These are phyloP conservation scores for Setaria italica DNA, from an alignment of 202 grass and related monocot genomes.

Conservation along the genomic window DNA sequence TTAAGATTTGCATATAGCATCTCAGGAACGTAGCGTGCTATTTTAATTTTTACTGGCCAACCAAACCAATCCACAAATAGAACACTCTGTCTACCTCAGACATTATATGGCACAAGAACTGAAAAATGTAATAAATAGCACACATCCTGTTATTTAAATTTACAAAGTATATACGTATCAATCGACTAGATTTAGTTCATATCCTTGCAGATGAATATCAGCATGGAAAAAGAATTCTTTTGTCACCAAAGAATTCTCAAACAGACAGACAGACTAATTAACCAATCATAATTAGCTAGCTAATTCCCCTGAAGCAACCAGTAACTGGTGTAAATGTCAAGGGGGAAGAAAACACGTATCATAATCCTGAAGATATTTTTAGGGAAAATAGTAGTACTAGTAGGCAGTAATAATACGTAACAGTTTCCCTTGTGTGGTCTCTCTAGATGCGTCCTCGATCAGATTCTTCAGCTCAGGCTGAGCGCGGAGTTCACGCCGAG, in stretches of 20 bases:
- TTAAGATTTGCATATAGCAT: background rate
- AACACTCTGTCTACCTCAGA: background rate
- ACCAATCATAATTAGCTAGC: slow-evolving; percentile 6
- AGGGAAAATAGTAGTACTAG: background rate
- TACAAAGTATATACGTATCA: slow-evolving; percentile 18
- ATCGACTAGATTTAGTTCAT: background rate
- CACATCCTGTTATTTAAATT: slow-evolving; percentile 34
- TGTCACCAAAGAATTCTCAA: slow-evolving; percentile 47
- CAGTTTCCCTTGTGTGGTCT: background rate
- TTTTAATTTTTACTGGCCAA: background rate
- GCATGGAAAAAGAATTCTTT: slow-evolving; percentile 36
- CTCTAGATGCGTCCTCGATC: background rate
- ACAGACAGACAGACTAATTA: slow-evolving; percentile 35
- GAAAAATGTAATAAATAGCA: background rate
- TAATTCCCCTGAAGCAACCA: slow-evolving; percentile 28
- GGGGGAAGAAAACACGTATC: background rate
- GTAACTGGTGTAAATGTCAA: slow-evolving; percentile 16
- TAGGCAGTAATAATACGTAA: background rate
- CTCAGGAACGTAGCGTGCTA: background rate
- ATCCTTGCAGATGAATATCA: slow-evolving; percentile 19
- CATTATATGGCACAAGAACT: background rate
- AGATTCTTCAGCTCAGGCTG: slow-evolving; percentile 25
- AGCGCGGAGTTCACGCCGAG: slow-evolving; percentile 42
- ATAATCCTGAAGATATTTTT: background rate
- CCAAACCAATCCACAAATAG: background rate